A percentile compares a stretch with the other conserved stretches of the same genome.
Evolutionary conservation across 1,139 yeast genomes (phyloP).

Genomic region (Hyphopichia wangnamkhiaoensis): DNA sequence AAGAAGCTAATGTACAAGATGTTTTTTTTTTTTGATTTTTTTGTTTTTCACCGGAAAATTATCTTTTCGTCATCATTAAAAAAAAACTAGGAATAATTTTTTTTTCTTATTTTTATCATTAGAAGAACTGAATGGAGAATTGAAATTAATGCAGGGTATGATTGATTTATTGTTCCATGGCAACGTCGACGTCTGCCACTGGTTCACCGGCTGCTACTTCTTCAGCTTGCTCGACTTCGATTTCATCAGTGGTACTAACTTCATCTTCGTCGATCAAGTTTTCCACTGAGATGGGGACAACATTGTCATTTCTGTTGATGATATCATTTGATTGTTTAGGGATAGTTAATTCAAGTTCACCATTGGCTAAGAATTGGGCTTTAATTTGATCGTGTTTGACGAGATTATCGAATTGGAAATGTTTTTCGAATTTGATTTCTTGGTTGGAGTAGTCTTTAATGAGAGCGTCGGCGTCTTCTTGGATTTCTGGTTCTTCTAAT

Average conservation of each 20-base stretch:
- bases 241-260: conserved; percentile 6
- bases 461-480: conserved; percentile 43
- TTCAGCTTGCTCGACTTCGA: conserved; percentile 10
- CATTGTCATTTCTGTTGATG: conserved; percentile 22
- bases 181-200: conserved; percentile 11
- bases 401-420: conserved; percentile 44
- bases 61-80: conserved; percentile 4
- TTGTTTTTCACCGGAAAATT: conserved; percentile 1
- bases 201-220: conserved; percentile 6
- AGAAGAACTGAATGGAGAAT: background rate
- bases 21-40: background rate
- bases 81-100: background rate
- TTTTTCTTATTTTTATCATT: too few species aligned
- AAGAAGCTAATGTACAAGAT: background rate
- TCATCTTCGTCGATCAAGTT: conserved; percentile 18
- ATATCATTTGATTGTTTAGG: conserved; percentile 37
- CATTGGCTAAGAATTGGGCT: conserved; percentile 40
- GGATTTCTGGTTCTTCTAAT: conserved; percentile 36
- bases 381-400: conserved; percentile 41
- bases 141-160: background rate
- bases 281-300: conserved; percentile 26
- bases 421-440: conserved; percentile 48
- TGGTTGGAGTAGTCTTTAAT: conserved; percentile 42
- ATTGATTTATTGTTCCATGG: conserved; percentile 2
- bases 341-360: conserved; percentile 46